Evolutionary conservation across 2,329 filamentous ascomycete species (phyloP).

Genomic region (Curvularia spicifera): DNA sequence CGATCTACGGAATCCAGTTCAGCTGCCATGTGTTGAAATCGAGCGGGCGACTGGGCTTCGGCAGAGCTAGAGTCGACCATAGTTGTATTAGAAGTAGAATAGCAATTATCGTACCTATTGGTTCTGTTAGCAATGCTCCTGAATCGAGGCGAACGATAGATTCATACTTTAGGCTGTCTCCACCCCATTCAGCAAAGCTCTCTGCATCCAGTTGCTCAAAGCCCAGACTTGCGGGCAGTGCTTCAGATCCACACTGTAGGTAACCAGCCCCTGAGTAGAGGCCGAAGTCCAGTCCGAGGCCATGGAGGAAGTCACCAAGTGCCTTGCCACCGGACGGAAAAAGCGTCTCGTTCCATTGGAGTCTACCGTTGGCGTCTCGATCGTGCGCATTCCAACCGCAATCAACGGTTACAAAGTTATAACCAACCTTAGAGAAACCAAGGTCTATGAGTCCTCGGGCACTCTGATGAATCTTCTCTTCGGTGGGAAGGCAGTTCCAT

Average conservation of each 20-base stretch:
- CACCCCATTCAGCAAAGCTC: conserved; percentile 57
- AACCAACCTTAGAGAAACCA: conserved; percentile 61
- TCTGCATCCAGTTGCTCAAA: conserved; percentile 65
- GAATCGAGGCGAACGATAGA: neutral
- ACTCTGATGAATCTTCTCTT: conserved; percentile 59
- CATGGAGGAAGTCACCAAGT: conserved; percentile 59
- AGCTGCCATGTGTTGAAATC: conserved; percentile 41
- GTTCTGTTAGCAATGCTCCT: conserved; percentile 48
- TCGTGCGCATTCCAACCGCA: conserved; percentile 62
- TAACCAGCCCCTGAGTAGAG: conserved; percentile 57
- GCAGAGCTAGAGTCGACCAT: conserved; percentile 47
- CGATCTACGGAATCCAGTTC: conserved; percentile 38
- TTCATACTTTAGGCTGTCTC: conserved; percentile 58
- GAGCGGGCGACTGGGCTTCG: conserved; percentile 36
- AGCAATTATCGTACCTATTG: conserved; percentile 46
- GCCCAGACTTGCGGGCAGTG: conserved; percentile 55
- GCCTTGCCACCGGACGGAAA: conserved; percentile 61
- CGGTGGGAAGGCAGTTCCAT: conserved; percentile 59
- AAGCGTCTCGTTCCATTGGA: conserved; percentile 58
- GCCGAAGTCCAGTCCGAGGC: conserved; percentile 59
- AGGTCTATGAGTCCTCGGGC: conserved; percentile 61
- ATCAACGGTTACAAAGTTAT: conserved; percentile 63
- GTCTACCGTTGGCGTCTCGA: conserved; percentile 52
- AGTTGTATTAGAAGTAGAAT: conserved; percentile 38
- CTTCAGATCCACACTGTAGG: conserved; percentile 52